A percentile compares a stretch with the other conserved stretches of the same genome.
phyloP scores from a whole-genome alignment of 2,329 filamentous ascomycete genomes.

The Colletotrichum melonis region DNA sequence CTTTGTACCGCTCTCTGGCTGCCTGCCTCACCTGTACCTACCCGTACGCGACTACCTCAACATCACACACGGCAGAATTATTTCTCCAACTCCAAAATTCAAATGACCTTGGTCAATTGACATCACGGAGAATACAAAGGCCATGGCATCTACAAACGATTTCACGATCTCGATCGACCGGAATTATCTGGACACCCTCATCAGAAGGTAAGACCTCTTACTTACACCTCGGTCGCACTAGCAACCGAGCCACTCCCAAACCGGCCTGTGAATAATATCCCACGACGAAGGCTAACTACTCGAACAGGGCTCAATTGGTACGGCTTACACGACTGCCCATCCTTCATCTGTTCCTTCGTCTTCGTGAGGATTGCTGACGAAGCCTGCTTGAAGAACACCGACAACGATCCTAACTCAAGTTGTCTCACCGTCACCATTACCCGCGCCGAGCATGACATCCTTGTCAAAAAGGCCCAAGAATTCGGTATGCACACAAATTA shows the following conservation, averaged over 20 bases:
- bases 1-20: not conserved
- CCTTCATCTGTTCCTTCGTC: not conserved
- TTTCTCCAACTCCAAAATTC: not conserved
- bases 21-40: not conserved
- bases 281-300: constrained; percentile 10
- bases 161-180: constrained; percentile 60
- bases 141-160: constrained; percentile 40
- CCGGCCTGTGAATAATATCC: not conserved
- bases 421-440: constrained; percentile 63
- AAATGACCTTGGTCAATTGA: not conserved
- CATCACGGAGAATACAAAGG: not conserved
- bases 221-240: not conserved
- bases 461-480: constrained; percentile 64
- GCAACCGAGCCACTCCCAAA: not conserved
- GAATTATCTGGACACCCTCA: constrained; percentile 69
- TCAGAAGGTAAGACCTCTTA: constrained; percentile 64
- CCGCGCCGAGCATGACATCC: constrained; percentile 69
- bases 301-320: constrained; percentile 43
- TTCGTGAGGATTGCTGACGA: not conserved
- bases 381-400: constrained; percentile 33
- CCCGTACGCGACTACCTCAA: not conserved
- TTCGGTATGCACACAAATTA: constrained; percentile 60
- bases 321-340: constrained; percentile 27
- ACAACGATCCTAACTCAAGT: constrained; percentile 28
- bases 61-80: not conserved